Percentiles rank a stretch among this genome's conserved stretches.
These are phyloP conservation scores for Corymbia maculata DNA, from an alignment of 345 rosid species.

Conservation along the genomic window DNA sequence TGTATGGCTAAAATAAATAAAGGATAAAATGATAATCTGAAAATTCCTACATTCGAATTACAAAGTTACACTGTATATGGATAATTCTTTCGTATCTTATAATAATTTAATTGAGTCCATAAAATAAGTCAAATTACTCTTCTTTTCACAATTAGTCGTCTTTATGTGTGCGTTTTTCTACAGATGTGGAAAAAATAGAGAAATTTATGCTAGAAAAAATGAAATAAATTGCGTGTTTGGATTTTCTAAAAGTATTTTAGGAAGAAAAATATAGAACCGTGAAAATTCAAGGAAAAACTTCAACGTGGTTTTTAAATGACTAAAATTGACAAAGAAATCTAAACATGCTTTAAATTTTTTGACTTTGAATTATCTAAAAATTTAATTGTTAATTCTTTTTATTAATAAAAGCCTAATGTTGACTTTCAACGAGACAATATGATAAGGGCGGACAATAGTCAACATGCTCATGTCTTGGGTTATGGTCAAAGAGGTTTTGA, in stretches of 20 bases:
- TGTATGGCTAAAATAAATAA: too few relatives aligned
- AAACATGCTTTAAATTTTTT: background rate
- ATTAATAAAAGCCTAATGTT: background rate
- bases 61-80: background rate
- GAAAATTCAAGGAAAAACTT: background rate
- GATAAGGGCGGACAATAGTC: background rate
- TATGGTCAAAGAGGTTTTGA: background rate
- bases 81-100: background rate
- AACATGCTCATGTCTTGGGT: background rate
- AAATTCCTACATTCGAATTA: too few relatives aligned
- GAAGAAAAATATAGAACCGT: background rate
- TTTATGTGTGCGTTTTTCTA: background rate
- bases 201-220: background rate
- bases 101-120: background rate
- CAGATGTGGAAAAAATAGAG: too few relatives aligned
- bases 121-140: background rate
- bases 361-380: background rate
- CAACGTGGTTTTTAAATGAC: background rate
- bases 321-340: background rate
- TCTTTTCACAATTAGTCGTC: background rate
- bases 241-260: background rate
- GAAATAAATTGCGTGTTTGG: background rate
- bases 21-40: too few relatives aligned
- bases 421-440: background rate
- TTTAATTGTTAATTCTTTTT: background rate